Percentiles rank a stretch among this genome's conserved stretches.
phyloP scores from a whole-genome alignment of 1,284 basidiomycete genomes.

The Veloboletus limbatus region DNA sequence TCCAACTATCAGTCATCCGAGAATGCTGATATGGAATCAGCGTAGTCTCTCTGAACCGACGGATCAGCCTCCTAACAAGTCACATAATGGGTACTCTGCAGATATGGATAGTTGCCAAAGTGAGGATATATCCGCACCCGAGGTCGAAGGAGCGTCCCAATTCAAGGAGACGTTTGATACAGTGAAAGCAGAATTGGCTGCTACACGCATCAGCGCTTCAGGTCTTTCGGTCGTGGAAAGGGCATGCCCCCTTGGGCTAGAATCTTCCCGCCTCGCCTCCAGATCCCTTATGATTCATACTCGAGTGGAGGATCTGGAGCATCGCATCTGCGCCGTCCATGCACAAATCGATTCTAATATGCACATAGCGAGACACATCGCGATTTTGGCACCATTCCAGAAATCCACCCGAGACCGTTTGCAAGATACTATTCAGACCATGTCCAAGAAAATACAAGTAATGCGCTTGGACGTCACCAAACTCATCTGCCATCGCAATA shows the following conservation, averaged over 20 bases:
- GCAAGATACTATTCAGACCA: slow-evolving; percentile 56
- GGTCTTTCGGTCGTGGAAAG: slow-evolving; percentile 12
- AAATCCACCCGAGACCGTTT: slow-evolving; percentile 78
- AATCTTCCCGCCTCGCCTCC: slow-evolving; percentile 14
- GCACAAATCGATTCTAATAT: slow-evolving; percentile 69
- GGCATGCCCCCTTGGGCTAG: slow-evolving; percentile 1
- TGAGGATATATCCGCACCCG: slow-evolving; percentile 45
- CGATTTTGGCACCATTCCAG: slow-evolving; percentile 84
- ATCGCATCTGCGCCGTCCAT: slow-evolving; percentile 54
- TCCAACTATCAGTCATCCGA: slow-evolving; percentile 34
- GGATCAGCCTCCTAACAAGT: slow-evolving; percentile 11
- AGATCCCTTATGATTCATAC: slow-evolving; percentile 58
- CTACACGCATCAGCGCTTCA: slow-evolving; percentile 35
- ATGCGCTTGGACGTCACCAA: slow-evolving; percentile 75
- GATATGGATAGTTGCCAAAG: slow-evolving; percentile 32
- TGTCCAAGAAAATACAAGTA: slow-evolving; percentile 65
- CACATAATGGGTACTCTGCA: slow-evolving; percentile 22
- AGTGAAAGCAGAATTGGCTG: slow-evolving; percentile 80
- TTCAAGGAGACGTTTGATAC: slow-evolving; percentile 82
- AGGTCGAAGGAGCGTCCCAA: slow-evolving; percentile 55
- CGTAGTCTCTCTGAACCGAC: slow-evolving; percentile 23
- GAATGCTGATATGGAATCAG: slow-evolving; percentile 46
- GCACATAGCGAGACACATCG: slow-evolving; percentile 78
- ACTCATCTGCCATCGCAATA: slow-evolving; percentile 69
- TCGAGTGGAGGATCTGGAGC: slow-evolving; percentile 65